These are phyloP conservation scores for Solanum verrucosum DNA, from an alignment of 257 asterid species.

Conservation along the genomic window DNA sequence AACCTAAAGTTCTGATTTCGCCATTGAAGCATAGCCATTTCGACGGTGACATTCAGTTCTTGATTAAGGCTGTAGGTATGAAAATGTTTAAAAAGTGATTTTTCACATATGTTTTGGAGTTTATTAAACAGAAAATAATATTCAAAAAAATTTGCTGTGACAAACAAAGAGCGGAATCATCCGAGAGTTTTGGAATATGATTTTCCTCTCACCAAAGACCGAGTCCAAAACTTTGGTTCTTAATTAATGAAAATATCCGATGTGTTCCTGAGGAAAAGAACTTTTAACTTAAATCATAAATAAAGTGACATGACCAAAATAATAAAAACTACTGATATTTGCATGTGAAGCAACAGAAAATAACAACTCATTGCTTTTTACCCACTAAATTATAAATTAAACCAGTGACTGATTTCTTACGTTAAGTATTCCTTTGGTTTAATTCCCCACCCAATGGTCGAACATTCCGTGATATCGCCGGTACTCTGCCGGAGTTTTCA, in stretches of 20 bases:
- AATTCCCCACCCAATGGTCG: background rate
- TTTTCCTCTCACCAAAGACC: background rate
- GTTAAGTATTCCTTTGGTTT: background rate
- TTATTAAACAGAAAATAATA: background rate
- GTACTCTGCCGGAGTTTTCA: constrained; percentile 19
- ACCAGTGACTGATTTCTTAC: background rate
- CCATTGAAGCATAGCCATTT: background rate
- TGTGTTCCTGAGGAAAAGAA: background rate
- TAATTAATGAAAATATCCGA: background rate
- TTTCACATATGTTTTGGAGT: background rate
- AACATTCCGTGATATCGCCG: constrained; percentile 15
- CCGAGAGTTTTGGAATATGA: background rate
- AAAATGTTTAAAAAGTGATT: background rate
- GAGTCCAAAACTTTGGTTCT: background rate
- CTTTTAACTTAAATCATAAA: background rate
- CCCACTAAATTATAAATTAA: background rate
- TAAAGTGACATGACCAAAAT: background rate
- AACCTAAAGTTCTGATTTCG: background rate
- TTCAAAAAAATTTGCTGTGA: background rate
- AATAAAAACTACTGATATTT: background rate
- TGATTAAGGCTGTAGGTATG: background rate
- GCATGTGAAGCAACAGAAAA: background rate
- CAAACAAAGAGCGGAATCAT: background rate
- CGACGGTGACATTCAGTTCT: background rate
- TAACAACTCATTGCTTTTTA: background rate